Conservation (phyloP, 1,284 basidiomycete species). For the Phenoliferia sp. region DNA sequence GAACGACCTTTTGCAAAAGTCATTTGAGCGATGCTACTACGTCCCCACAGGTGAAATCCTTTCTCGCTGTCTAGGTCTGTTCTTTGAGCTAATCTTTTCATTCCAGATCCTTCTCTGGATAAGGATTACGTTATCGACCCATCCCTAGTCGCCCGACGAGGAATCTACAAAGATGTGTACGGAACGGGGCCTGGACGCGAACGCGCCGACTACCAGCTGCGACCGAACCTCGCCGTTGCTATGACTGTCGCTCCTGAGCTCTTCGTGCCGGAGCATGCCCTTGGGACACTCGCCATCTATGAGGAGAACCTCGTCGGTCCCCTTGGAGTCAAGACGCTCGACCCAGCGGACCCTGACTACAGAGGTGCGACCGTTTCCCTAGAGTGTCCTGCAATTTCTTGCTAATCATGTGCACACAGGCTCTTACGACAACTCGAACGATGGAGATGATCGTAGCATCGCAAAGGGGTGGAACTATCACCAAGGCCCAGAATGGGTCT, state of each 20-base stretch:
- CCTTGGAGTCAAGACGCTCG: constrained; percentile 89
- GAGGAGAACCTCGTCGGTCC: constrained; percentile 73
- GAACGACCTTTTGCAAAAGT: constrained; percentile 73
- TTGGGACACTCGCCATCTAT: constrained; percentile 68
- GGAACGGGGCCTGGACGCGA: constrained; percentile 79
- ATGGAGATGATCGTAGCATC: constrained; percentile 68
- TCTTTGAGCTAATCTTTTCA: constrained; percentile 2
- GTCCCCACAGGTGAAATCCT: constrained; percentile 64
- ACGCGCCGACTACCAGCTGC: constrained; percentile 89
- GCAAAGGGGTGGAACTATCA: constrained; percentile 82
- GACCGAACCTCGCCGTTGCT: constrained; percentile 56
- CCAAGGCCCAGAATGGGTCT: constrained; percentile 51
- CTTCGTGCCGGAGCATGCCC: constrained; percentile 74
- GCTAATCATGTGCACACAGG: constrained; percentile 42
- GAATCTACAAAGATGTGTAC: constrained; percentile 97
- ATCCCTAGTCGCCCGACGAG: constrained; percentile 74
- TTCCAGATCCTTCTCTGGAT: constrained; percentile 66
- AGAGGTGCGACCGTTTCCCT: constrained; percentile 32
- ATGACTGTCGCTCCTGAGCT: constrained; percentile 97
- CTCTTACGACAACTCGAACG: constrained; percentile 86
- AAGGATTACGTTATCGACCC: constrained; percentile 64
- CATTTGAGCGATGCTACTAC: constrained; percentile 88
- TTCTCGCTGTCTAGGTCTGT: not conserved
- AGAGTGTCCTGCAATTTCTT: too few species aligned
- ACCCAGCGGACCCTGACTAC: constrained; percentile 78